Evolutionary conservation across 106 monocot genomes (phyloP), one percentile per base, ranked within the genome.

Genomic region (Dioscorea alata): DNA sequence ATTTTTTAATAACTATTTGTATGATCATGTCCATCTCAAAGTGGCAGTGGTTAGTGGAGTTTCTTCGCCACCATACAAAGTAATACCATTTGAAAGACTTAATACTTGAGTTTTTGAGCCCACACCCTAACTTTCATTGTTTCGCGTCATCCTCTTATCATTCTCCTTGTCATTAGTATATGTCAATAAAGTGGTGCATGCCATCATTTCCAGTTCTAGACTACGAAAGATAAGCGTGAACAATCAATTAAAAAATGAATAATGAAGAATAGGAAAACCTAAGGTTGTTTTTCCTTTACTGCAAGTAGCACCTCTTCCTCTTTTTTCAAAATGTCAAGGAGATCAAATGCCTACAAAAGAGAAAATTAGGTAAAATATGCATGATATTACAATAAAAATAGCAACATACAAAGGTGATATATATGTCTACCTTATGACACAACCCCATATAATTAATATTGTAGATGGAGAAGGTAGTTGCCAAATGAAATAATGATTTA

Each of bases 281-380:
- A 71, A 52, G 73, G 77, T 54, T 81, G 57, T 69, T 35, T 82
- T 74, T 92, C 92, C 58, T 89, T 92, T 18, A 92, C 89, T 52
- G 84, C 71, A 76, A 72, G 62, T 73, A 97, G 92, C 86, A 97
- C 92, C 35, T 92, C 89, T 86, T 97, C 96, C 79, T 97, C 96
- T 87, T 86, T 92, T 80, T 92, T 97, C 28, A 97, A 74, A 89
- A 92, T 92, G 49, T 92, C 96, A 31, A 97, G 63, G 49, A 92
- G 82, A 85, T 97, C 96, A 83, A 89, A 87, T 76, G 92, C 86
- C 95, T 95, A 65, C 12, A 63, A 64, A 19, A 21, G 59, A 67
- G 62, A 28, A 18, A 59, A 62, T 3, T 35, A 24, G 64, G 64
- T 54, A 72, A n/a, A n/a, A n/a, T n/a, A n/a, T n/a, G n/a, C n/a